phyloP scores from a whole-genome alignment of 1,139 yeast genomes.

The Yamadazyma friedrichii region DNA sequence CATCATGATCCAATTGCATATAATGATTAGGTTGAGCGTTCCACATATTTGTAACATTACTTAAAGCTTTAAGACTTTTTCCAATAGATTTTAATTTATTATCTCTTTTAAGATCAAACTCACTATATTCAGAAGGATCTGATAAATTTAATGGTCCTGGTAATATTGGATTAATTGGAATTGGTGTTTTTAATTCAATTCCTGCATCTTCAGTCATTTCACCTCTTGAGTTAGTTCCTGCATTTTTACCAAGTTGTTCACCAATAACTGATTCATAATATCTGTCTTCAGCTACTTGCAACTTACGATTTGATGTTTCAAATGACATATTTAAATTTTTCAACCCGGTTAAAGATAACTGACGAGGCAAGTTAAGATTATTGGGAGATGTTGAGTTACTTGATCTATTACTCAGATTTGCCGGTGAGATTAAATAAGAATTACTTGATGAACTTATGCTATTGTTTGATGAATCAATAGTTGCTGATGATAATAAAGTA shows the following conservation, averaged over 20 bases:
- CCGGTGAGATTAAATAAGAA: constrained; percentile 10
- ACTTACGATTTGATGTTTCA: constrained; percentile 27
- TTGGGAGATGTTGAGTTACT: constrained; percentile 15
- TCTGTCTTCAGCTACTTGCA: constrained; percentile 25
- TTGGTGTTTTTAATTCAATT: constrained; percentile 7
- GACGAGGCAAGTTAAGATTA: constrained; percentile 28
- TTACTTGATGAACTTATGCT: constrained; percentile 3
- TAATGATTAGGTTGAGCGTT: constrained; percentile 64
- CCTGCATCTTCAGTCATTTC: neutral
- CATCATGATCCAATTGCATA: constrained; percentile 32
- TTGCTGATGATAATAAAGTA: neutral
- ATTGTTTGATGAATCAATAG: neutral
- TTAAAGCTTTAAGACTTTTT: constrained; percentile 30
- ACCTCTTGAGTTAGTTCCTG: neutral
- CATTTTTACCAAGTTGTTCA: neutral
- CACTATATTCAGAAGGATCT: constrained; percentile 28
- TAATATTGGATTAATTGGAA: constrained; percentile 11
- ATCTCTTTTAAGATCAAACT: constrained; percentile 13
- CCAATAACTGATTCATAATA: constrained; percentile 16
- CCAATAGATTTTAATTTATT: constrained; percentile 22
- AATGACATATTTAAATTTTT: constrained; percentile 34
- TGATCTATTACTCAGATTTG: constrained; percentile 8
- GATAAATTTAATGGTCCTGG: constrained; percentile 28
- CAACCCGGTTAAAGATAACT: constrained; percentile 29
- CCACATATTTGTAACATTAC: constrained; percentile 57